Conservation (phyloP, 2,329 filamentous ascomycete genomes). For the Colletotrichum tofieldiae region DNA sequence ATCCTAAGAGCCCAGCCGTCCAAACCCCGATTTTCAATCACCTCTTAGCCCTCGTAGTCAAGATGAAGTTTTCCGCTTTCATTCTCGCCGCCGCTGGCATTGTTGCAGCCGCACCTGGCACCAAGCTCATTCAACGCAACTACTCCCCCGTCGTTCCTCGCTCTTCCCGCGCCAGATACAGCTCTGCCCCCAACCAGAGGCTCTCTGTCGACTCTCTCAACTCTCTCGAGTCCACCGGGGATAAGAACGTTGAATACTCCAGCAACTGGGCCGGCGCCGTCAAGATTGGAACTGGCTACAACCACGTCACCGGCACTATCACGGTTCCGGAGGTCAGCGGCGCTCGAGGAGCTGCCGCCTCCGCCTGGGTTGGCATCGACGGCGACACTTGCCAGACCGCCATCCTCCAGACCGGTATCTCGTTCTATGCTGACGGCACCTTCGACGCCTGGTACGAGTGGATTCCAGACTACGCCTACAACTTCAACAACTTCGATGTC, state of each 20-base stretch:
- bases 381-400: slow-evolving; percentile 59
- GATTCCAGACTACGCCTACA: slow-evolving; percentile 60
- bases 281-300: slow-evolving; percentile 48
- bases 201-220: slow-evolving; percentile 21
- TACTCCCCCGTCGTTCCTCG: slow-evolving; percentile 26
- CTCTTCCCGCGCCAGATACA: slow-evolving; percentile 11
- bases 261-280: slow-evolving; percentile 52
- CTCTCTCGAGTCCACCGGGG: slow-evolving; percentile 13
- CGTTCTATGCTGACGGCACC: slow-evolving; percentile 54
- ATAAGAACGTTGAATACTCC: slow-evolving; percentile 45
- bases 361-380: slow-evolving; percentile 65
- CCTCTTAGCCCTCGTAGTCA: not conserved
- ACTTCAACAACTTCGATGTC: slow-evolving; percentile 54
- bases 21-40: not conserved
- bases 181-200: slow-evolving; percentile 43
- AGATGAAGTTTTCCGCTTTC: slow-evolving; percentile 41
- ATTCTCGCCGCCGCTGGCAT: slow-evolving; percentile 42
- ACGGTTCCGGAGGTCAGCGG: slow-evolving; percentile 48
- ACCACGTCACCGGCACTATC: slow-evolving; percentile 50
- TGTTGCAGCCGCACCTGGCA: slow-evolving; percentile 40
- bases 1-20: slow-evolving; percentile 4
- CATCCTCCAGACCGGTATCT: slow-evolving; percentile 61
- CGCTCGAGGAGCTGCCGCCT: slow-evolving; percentile 46
- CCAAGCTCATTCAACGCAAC: slow-evolving; percentile 33
- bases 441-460: slow-evolving; percentile 65